Percentiles rank a stretch among this genome's conserved stretches.
Conservation (phyloP, 1,284 basidiomycete species). For the Caloboletus inedulis region DNA sequence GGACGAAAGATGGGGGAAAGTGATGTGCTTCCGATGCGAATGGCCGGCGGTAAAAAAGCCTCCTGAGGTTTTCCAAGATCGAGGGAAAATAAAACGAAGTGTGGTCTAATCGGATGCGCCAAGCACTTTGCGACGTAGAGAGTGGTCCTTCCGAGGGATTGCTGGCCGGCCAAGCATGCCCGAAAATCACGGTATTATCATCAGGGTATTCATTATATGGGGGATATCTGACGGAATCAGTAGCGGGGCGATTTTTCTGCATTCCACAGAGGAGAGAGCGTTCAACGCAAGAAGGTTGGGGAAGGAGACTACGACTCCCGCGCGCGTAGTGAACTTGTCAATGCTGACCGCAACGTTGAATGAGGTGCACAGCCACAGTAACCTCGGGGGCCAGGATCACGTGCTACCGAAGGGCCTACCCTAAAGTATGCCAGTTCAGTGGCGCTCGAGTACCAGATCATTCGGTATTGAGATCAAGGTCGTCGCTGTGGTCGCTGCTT, state of each 20-base stretch:
- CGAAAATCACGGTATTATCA: constrained; percentile 13
- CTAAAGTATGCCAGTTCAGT: constrained; percentile 11
- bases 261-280: constrained; percentile 19
- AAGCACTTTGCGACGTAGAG: constrained; percentile 9
- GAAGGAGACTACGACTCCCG: constrained; percentile 1
- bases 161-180: constrained; percentile 28
- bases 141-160: constrained; percentile 13
- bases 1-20: constrained; percentile 26
- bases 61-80: constrained; percentile 19
- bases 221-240: constrained; percentile 17
- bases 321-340: constrained; percentile 3
- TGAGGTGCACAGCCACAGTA: constrained; percentile 9
- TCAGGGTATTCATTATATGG: constrained; percentile 19
- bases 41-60: constrained; percentile 18
- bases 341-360: neutral
- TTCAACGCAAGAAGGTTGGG: neutral
- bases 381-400: constrained; percentile 13
- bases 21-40: constrained; percentile 8
- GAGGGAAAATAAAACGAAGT: constrained; percentile 7
- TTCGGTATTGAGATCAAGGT: constrained; percentile 23
- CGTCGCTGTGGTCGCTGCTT: constrained; percentile 17
- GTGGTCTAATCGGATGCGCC: constrained; percentile 3
- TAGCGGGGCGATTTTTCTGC: constrained; percentile 15
- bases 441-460: neutral
- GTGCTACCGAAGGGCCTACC: constrained; percentile 15